Evolutionary conservation across 495 filamentous ascomycete species (phyloP).

Genomic region (Daldinia caldariorum): DNA sequence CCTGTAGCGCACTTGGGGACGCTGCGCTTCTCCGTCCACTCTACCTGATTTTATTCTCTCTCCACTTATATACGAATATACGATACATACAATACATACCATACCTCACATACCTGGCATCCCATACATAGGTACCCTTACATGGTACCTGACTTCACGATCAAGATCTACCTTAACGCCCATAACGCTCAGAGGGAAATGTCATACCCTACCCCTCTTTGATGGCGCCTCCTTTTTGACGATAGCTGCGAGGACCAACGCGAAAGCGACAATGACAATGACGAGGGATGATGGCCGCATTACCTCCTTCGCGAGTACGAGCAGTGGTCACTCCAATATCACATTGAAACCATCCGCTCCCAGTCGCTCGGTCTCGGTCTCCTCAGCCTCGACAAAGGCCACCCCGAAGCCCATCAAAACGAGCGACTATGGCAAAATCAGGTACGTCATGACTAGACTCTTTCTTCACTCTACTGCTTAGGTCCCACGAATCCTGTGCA

Average conservation of each 20-base stretch:
- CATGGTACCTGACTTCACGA: slow-evolving; percentile 14
- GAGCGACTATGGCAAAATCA: slow-evolving; percentile 57
- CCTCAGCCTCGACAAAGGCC: slow-evolving; percentile 54
- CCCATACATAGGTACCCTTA: slow-evolving; percentile 18
- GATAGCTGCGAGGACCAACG: slow-evolving; percentile 44
- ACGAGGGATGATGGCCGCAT: slow-evolving; percentile 68
- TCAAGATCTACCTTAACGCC: slow-evolving; percentile 2
- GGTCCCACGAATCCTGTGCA: slow-evolving; percentile 18
- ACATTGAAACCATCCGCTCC: slow-evolving; percentile 65
- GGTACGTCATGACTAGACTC: slow-evolving; percentile 47
- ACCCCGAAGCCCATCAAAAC: slow-evolving; percentile 68
- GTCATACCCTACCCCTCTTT: slow-evolving; percentile 32
- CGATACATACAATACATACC: slow-evolving; percentile 7
- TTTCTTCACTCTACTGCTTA: slow-evolving; percentile 20
- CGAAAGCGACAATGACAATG: slow-evolving; percentile 59
- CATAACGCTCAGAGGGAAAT: slow-evolving; percentile 36
- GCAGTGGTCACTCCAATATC: slow-evolving; percentile 67
- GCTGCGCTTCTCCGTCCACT: slow-evolving; percentile 25
- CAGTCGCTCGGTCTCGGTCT: slow-evolving; percentile 61
- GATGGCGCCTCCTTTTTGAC: slow-evolving; percentile 47
- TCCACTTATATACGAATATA: slow-evolving; percentile 18
- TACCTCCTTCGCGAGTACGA: slow-evolving; percentile 71
- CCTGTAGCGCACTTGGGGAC: slow-evolving; percentile 3
- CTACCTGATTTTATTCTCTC: slow-evolving; percentile 9
- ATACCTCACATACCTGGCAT: too few relatives aligned